A percentile compares a stretch with the other conserved stretches of the same genome.
phyloP scores from a whole-genome alignment of 768 basidiomycete genomes.

The Hygrophoropsis aurantiaca region DNA sequence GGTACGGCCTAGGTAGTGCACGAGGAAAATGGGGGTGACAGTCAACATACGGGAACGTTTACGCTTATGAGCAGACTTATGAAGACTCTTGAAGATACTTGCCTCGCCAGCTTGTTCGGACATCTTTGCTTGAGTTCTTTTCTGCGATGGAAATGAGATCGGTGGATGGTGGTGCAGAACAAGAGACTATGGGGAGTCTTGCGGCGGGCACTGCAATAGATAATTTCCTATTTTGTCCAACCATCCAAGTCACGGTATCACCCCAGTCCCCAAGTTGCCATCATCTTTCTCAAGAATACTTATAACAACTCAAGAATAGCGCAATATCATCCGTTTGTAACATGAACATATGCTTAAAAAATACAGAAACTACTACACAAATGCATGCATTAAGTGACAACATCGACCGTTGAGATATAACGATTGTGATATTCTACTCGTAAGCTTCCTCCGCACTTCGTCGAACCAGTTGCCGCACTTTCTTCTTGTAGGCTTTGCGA shows the following conservation, averaged over 20 bases:
- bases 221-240: no score
- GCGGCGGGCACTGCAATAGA: no score
- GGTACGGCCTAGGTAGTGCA: constrained; percentile 62
- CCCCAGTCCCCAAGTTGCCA: no score
- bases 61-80: constrained; percentile 22
- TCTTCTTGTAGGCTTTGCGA: constrained; percentile 84
- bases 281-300: no score
- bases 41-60: constrained; percentile 37
- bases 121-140: constrained; percentile 19
- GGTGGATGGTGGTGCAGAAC: no score
- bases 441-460: constrained; percentile 87
- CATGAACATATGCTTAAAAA: constrained; percentile 1
- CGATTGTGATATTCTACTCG: constrained; percentile 41
- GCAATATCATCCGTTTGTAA: neutral
- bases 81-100: constrained; percentile 21
- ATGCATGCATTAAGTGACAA: constrained; percentile 12
- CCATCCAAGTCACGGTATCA: no score
- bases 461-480: constrained; percentile 86
- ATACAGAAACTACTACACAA: constrained; percentile 6
- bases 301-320: no score
- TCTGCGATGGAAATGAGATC: no score
- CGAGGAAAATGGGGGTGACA: constrained; percentile 14
- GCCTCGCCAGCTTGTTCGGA: constrained; percentile 45
- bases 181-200: no score
- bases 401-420: no score